Percentiles rank a stretch among this genome's conserved stretches.
phyloP scores from a whole-genome alignment of 768 basidiomycete genomes.

The Kwoniella newhampshirensis region DNA sequence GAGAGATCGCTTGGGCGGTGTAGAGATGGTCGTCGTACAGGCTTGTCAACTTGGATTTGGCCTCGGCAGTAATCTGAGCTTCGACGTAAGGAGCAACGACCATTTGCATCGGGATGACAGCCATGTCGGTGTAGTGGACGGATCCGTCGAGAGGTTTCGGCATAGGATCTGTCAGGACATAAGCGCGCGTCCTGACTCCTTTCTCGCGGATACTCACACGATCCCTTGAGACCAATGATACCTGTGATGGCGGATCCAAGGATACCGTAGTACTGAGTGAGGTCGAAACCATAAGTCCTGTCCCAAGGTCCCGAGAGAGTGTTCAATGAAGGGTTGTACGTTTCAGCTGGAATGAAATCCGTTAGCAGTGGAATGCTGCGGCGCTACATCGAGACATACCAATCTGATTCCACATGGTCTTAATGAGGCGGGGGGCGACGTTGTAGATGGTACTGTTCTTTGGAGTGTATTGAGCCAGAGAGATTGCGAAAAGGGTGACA shows the following conservation, averaged over 20 bases:
- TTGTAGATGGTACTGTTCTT: constrained; percentile 1
- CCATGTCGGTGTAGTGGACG: constrained; percentile 19
- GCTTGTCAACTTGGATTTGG: constrained; percentile 1
- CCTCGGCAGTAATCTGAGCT: constrained; percentile 1
- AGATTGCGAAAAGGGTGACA: constrained; percentile 23
- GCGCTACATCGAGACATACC: constrained; percentile 11
- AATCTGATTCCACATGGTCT: constrained; percentile 11
- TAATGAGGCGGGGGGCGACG: constrained; percentile 17
- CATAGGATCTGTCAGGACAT: constrained; percentile 14
- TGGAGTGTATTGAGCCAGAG: constrained; percentile 23
- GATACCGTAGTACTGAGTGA: constrained; percentile 28
- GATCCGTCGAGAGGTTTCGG: constrained; percentile 25
- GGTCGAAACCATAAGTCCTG: constrained; percentile 23
- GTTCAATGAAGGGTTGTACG: constrained; percentile 26
- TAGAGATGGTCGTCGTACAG: constrained; percentile 19
- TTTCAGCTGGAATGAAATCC: constrained; percentile 13
- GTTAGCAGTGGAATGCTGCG: no score
- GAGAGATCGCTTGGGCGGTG: constrained; percentile 11
- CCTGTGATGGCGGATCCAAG: constrained; percentile 11
- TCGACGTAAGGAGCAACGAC: constrained; percentile 22
- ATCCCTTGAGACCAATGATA: constrained; percentile 8
- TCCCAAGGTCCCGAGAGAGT: constrained; percentile 30
- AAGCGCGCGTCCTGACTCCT: not conserved
- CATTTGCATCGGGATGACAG: constrained; percentile 25
- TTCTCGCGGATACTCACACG: not conserved